Conservation (phyloP, 352 stramenopile species). For the Phytophthora vignae region DNA sequence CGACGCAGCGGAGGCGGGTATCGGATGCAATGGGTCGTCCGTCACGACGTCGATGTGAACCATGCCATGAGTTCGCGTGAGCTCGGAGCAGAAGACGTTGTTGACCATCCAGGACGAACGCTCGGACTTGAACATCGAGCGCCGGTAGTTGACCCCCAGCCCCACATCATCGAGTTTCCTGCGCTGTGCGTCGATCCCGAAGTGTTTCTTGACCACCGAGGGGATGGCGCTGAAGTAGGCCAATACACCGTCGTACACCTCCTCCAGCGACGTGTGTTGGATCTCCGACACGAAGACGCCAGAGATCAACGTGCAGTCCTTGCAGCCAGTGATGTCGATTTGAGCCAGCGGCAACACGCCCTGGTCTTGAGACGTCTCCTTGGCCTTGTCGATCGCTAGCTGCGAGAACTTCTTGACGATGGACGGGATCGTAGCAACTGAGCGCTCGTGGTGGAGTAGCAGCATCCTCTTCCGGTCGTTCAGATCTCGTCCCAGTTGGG, state of each 20-base stretch:
- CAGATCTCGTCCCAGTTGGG: slow-evolving; percentile 17
- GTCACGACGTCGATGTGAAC: slow-evolving; percentile 47
- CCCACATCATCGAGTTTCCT: slow-evolving; percentile 28
- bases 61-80: slow-evolving; percentile 37
- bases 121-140: slow-evolving; percentile 36
- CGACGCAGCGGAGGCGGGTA: slow-evolving; percentile 15
- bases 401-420: slow-evolving; percentile 31
- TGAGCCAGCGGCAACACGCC: slow-evolving; percentile 40
- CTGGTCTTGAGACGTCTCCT: background rate
- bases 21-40: slow-evolving; percentile 41
- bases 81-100: slow-evolving; percentile 40
- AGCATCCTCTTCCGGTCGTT: slow-evolving; percentile 28
- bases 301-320: slow-evolving; percentile 43
- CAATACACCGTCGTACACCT: slow-evolving; percentile 41
- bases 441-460: slow-evolving; percentile 24
- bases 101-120: slow-evolving; percentile 34
- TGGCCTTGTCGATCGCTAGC: background rate
- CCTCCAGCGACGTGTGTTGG: slow-evolving; percentile 43
- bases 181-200: slow-evolving; percentile 36
- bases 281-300: slow-evolving; percentile 51
- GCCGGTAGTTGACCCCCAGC: slow-evolving; percentile 38
- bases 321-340: slow-evolving; percentile 44
- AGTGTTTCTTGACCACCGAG: slow-evolving; percentile 45
- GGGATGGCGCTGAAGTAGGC: slow-evolving; percentile 44
- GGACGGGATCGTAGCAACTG: slow-evolving; percentile 24